Base-by-base conservation (phyloP, 2,329 filamentous ascomycete genomes). In the Boeremia exigua region DNA sequence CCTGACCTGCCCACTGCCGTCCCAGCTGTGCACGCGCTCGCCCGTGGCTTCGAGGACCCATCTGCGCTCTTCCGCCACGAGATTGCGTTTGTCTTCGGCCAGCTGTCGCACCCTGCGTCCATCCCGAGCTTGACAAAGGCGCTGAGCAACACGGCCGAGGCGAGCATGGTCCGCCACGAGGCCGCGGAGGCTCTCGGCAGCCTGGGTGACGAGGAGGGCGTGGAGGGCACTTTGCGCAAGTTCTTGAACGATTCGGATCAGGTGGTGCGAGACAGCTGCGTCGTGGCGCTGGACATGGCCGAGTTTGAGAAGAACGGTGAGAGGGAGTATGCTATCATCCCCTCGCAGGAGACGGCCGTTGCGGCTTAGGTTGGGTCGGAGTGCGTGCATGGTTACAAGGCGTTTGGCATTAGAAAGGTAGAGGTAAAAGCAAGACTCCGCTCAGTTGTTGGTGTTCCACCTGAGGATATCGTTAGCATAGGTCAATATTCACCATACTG, bases 61-160 rank as follows among this genome's bases (percentile, higher is more conserved):
- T 97, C 93, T 44, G 93, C 93, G 5, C 86, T 99, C 7, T 98
- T 99, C 84, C 88, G 95, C 64, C 95, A 99, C 79, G 95, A 99
- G 75, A 92, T 99, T 63, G 95, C 95, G 12, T 99, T 99, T 74
- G 95, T 99, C 12, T 99, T 99, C 67, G 95, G 95, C 51, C 95
- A 99, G 77, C 83, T 99, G 48, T 92, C 90, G 51, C 95, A 99
- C 72, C 95, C 95, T 1, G 94, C 94, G n/a, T 96, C 92, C 1
- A 97, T 99, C 64, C 93, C 95, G 4, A 91, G 91, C 56, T 84
- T 99, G 55, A 89, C 89, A 14, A 86, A 85, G 47, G 87, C 90
- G 1, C 81, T 99, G 56, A 89, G 89, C 68, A 84, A 99, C 74
- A 79, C 85, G 44, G 82, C 90, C 51, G 95, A 99, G 79, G 89